These are phyloP conservation scores for Claviceps monticola DNA, from an alignment of 2,329 filamentous ascomycete species.

Conservation along the genomic window DNA sequence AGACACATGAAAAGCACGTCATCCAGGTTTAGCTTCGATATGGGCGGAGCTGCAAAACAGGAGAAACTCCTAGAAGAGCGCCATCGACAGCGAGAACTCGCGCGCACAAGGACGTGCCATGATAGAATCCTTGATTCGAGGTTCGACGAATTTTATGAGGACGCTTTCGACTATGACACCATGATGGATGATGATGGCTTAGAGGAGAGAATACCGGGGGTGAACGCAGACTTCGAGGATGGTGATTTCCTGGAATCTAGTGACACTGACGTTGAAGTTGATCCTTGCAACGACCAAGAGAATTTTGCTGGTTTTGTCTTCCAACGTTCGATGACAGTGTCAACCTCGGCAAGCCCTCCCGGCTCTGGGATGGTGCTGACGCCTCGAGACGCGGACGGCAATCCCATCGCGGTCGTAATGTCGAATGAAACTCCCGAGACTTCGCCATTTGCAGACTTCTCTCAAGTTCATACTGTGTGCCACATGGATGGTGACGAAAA, in stretches of 20 bases:
- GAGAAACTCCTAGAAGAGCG: slow-evolving; percentile 60
- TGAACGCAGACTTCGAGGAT: slow-evolving; percentile 21
- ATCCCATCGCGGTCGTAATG: slow-evolving; percentile 42
- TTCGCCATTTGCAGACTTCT: slow-evolving; percentile 5
- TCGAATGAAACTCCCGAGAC: slow-evolving; percentile 30
- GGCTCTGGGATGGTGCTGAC: slow-evolving; percentile 34
- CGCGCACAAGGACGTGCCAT: slow-evolving; percentile 34
- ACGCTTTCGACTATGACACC: slow-evolving; percentile 45
- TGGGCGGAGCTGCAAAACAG: slow-evolving; percentile 54
- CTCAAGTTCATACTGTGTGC: neutral
- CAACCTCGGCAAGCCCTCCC: slow-evolving; percentile 35
- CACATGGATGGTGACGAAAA: slow-evolving; percentile 5
- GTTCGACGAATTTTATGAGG: slow-evolving; percentile 49
- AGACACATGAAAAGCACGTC: slow-evolving; percentile 63
- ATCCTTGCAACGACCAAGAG: slow-evolving; percentile 43
- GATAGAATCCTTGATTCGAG: slow-evolving; percentile 34
- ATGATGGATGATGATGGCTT: slow-evolving; percentile 52
- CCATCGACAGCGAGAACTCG: slow-evolving; percentile 52
- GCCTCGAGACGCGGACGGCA: slow-evolving; percentile 40
- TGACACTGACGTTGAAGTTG: slow-evolving; percentile 17
- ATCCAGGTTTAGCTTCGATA: slow-evolving; percentile 71
- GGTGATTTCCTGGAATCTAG: neutral
- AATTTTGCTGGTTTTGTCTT: slow-evolving; percentile 49
- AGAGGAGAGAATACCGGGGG: slow-evolving; percentile 52
- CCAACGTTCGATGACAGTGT: slow-evolving; percentile 38